Base-by-base conservation (phyloP, 495 filamentous ascomycete genomes). In the Penicillium herquei region DNA sequence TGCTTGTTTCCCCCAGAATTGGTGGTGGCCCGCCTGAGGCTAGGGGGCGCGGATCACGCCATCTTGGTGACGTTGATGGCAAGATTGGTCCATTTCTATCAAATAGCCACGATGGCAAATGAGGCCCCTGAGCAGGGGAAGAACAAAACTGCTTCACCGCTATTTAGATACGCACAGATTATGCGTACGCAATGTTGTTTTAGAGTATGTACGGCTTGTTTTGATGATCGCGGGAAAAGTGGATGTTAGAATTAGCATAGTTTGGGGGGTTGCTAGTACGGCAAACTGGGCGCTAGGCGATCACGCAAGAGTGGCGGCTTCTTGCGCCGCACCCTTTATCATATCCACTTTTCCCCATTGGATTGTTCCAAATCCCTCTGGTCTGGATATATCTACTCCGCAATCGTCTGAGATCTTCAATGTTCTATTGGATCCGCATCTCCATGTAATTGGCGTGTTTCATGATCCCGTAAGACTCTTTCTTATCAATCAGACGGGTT, bases 241-340 rank as follows among this genome's bases (percentile, higher is more conserved):
- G 61, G 65, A 61, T 56, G 61, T 61, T 54, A 35, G 42, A 54
- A 61, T 68, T 61, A 65, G 65, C 46, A 50, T 26, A 26, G 21
- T 26, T 26, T 26, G 1, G 21, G 4, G 21, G 21, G 21, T 26
- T n/a, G 4, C 21, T 26, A 26, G 21, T 26, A 26, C 21, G 21
- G 21, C 21, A 26, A 26, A 26, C 21, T 26, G 21, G 21, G 21
- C 21, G 21, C 21, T 26, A 26, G 65, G 56, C 62, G 65, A 72
- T 72, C 69, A 72, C 67, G 69, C 67, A 69, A 71, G 64, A 61
- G 52, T 53, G 68, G 58, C 62, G 59, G 52, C 10, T 35, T 63
- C 40, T 63, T 64, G 63, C 49, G 21, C 21, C 21, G 21, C 21
- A 26, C 21, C 2, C 21, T 26, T 26, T 26, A 26, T 26, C 21